Base-by-base conservation (phyloP, 768 basidiomycete species). In the Galerina sulciceps region DNA sequence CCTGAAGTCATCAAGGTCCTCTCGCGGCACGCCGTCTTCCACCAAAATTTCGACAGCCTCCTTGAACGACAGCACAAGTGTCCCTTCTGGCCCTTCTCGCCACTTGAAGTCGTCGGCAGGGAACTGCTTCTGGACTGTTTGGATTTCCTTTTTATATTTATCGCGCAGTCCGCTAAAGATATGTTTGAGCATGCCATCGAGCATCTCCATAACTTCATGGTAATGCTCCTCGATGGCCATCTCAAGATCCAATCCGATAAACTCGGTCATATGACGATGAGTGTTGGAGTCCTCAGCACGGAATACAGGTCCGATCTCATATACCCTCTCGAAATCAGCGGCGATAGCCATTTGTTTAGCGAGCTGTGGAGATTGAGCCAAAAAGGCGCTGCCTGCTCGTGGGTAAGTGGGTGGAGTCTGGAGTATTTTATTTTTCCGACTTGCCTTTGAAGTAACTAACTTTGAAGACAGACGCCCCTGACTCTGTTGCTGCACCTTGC, bases 271-370 rank as follows among this genome's bases (percentile, higher is more conserved):
- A 79, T 99, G 97, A 50, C 97, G 91, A 71, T 98, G 94, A 2
- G 97, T 99, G 75, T 96, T 94, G 46, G 96, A 90, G 73, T 99
- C 87, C 75, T 99, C 97, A 14, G 97, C 97, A 61, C 97, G 93
- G 81, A 99, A 99, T 55, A 99, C 96, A 55, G 90, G 87, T 0
- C 89, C 97, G 60, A 99, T 94, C 76, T 99, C 97, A 76, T 96
- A 99, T 8, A 99, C 97, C 34, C 94, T 86, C 74, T 99, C 97
- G 70, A 99, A 95, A 76, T 99, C 97, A 53, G 94, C 95, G 35
- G 97, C 94, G 67, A 99, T 99, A 59, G 91, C 93, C 97, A 99
- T 99, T 76, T 99, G 97, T 75, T 99, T 99, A 50, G 95, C 93
- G 14, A 99, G 81, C 71, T 99, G 97, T 40, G 97, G 97, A 38